These are phyloP conservation scores for Plasmopara viticola DNA, from an alignment of 352 stramenopile species.

Conservation along the genomic window DNA sequence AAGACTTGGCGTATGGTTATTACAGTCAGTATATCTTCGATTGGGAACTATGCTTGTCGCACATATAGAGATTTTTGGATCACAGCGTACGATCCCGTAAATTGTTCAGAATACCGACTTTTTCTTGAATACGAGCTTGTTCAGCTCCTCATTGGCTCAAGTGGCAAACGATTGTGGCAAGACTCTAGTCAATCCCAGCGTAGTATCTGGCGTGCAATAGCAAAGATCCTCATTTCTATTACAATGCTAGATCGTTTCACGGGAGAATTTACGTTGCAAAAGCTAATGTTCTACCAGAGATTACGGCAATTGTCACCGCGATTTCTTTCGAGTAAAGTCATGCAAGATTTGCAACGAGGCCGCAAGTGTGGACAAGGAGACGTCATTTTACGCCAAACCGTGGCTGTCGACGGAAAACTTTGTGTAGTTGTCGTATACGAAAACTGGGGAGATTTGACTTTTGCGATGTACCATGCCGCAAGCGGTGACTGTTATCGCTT, in stretches of 20 bases:
- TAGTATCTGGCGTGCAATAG: constrained; percentile 21
- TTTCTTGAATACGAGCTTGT: constrained; percentile 72
- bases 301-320: constrained; percentile 43
- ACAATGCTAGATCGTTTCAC: constrained; percentile 74
- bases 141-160: constrained; percentile 35
- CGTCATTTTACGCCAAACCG: constrained; percentile 56
- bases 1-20: constrained; percentile 39
- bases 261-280: constrained; percentile 52
- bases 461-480: constrained; percentile 47
- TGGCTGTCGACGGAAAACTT: constrained; percentile 35
- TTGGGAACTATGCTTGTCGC: constrained; percentile 1
- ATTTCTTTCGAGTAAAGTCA: constrained; percentile 54
- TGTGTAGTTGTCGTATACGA: constrained; percentile 59
- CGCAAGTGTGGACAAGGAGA: constrained; percentile 66
- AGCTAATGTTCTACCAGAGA: constrained; percentile 66
- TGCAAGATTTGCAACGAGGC: constrained; percentile 43
- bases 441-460: constrained; percentile 70
- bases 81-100: constrained; percentile 46
- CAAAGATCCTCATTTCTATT: constrained; percentile 41
- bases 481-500: constrained; percentile 30
- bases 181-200: constrained; percentile 11
- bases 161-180: constrained; percentile 11
- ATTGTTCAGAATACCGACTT: constrained; percentile 34
- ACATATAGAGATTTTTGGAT: constrained; percentile 31
- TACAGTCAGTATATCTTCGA: constrained; percentile 34